phyloP scores from a whole-genome alignment of 805 yeast genomes.

The Kluyveromyces nonfermentans region DNA sequence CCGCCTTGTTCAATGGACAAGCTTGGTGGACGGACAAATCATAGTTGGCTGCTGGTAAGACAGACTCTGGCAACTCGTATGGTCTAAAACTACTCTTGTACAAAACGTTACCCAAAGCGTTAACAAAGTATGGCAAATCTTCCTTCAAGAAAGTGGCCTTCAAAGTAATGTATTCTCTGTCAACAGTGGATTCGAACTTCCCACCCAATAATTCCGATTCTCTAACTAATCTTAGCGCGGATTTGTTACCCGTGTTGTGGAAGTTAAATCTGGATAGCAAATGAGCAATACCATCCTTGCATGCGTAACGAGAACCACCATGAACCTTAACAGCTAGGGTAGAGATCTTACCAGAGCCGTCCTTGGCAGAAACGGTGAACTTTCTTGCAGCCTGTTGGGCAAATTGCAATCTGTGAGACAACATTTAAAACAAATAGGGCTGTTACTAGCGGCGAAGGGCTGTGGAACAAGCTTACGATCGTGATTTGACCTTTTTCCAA shows the following conservation, averaged over 20 bases:
- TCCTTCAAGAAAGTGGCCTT: conserved; percentile 76
- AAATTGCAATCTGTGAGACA: conserved; percentile 17
- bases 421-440: conserved; percentile 6
- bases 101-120: conserved; percentile 67
- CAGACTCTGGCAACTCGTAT: conserved; percentile 77
- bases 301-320: conserved; percentile 72
- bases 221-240: conserved; percentile 88
- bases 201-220: conserved; percentile 95
- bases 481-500: not conserved
- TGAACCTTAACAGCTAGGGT: conserved; percentile 70
- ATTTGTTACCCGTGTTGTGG: conserved; percentile 70
- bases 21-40: conserved; percentile 47
- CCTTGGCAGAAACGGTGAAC: conserved; percentile 41
- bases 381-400: conserved; percentile 27
- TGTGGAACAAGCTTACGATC: not conserved
- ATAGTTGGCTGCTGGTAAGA: conserved; percentile 63
- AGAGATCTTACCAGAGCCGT: conserved; percentile 59
- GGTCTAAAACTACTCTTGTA: conserved; percentile 66
- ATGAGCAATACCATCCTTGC: conserved; percentile 76
- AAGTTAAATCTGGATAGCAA: conserved; percentile 75
- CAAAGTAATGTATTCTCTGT: conserved; percentile 78
- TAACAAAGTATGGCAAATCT: conserved; percentile 86
- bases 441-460: not conserved
- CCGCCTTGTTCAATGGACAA: conserved; percentile 49
- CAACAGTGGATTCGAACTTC: conserved; percentile 52